Evolutionary conservation across 495 filamentous ascomycete species (phyloP).

Genomic region (Penicillium malachiteum): DNA sequence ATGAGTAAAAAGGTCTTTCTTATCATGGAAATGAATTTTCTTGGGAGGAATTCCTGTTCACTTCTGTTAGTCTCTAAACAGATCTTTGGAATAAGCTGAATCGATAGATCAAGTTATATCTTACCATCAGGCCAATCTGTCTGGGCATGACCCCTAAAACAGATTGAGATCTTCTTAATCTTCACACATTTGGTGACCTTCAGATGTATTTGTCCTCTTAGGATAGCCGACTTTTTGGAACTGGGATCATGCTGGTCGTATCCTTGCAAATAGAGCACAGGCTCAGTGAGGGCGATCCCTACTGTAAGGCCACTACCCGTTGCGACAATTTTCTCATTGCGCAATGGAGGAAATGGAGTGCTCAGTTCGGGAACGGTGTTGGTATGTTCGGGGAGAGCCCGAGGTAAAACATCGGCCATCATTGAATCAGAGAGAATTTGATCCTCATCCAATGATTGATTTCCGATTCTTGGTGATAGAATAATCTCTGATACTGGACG

Average conservation of each 20-base stretch:
- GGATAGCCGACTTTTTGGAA: slow-evolving; percentile 73
- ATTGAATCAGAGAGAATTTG: slow-evolving; percentile 31
- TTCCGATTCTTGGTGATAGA: slow-evolving; percentile 30
- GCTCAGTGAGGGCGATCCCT: slow-evolving; percentile 79
- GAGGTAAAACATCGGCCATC: slow-evolving; percentile 31
- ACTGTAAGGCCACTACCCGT: slow-evolving; percentile 71
- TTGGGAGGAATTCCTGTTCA: slow-evolving; percentile 77
- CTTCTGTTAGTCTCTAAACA: background rate
- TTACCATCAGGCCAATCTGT: slow-evolving; percentile 96
- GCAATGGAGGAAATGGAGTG: slow-evolving; percentile 36
- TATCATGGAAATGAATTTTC: slow-evolving; percentile 81
- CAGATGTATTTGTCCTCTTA: slow-evolving; percentile 81
- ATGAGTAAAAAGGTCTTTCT: slow-evolving; percentile 54
- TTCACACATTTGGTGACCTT: slow-evolving; percentile 87
- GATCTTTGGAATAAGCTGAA: background rate
- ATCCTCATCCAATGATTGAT: slow-evolving; percentile 25
- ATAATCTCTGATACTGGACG: slow-evolving; percentile 47
- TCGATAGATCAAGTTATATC: slow-evolving; percentile 11
- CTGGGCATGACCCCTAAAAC: slow-evolving; percentile 78
- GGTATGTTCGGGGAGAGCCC: slow-evolving; percentile 21
- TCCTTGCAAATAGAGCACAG: slow-evolving; percentile 84
- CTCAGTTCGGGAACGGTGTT: slow-evolving; percentile 27
- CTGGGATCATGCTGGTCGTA: slow-evolving; percentile 78
- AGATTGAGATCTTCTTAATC: slow-evolving; percentile 88
- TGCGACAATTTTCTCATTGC: slow-evolving; percentile 67